Evolutionary conservation across 352 stramenopile genomes (phyloP).

Genomic region (Phytopythium cucurbitacearum): DNA sequence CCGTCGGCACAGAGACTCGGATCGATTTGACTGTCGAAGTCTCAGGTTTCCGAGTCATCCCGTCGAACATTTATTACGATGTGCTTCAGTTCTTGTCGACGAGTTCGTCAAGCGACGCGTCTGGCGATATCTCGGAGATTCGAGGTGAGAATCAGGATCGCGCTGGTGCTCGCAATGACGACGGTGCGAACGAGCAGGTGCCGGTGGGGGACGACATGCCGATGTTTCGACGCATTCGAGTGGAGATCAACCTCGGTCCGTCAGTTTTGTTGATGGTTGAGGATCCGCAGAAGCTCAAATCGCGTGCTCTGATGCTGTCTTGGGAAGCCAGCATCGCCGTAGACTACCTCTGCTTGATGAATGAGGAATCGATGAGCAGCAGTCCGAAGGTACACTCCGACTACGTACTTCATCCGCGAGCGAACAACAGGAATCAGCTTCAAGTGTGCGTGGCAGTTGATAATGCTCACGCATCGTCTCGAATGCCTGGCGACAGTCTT

Average conservation of each 20-base stretch:
- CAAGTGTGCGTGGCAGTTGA: slow-evolving; percentile 55
- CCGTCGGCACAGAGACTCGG: slow-evolving; percentile 25
- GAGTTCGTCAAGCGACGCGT: slow-evolving; percentile 1
- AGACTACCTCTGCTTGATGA: slow-evolving; percentile 52
- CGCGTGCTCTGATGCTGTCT: slow-evolving; percentile 74
- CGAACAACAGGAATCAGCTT: slow-evolving; percentile 43
- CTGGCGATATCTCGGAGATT: background rate
- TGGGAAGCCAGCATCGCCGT: slow-evolving; percentile 67
- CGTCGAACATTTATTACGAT: slow-evolving; percentile 81
- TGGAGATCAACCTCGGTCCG: slow-evolving; percentile 60
- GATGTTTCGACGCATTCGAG: slow-evolving; percentile 37
- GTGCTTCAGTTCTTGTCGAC: slow-evolving; percentile 56
- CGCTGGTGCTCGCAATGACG: background rate
- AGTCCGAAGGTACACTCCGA: no score
- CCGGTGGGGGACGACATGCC: slow-evolving; percentile 9
- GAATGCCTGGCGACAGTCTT: slow-evolving; percentile 69
- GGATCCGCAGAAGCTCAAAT: slow-evolving; percentile 61
- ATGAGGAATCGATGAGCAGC: slow-evolving; percentile 18
- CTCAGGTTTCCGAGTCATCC: slow-evolving; percentile 72
- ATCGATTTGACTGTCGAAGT: slow-evolving; percentile 73
- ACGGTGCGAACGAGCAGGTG: background rate
- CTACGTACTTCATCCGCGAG: no score
- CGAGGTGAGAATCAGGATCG: slow-evolving; percentile 1
- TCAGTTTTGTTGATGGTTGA: slow-evolving; percentile 74
- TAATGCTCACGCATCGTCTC: slow-evolving; percentile 73